These are phyloP conservation scores for Sodiomyces alkalinus DNA, from an alignment of 2,329 filamentous ascomycete species.

Conservation along the genomic window DNA sequence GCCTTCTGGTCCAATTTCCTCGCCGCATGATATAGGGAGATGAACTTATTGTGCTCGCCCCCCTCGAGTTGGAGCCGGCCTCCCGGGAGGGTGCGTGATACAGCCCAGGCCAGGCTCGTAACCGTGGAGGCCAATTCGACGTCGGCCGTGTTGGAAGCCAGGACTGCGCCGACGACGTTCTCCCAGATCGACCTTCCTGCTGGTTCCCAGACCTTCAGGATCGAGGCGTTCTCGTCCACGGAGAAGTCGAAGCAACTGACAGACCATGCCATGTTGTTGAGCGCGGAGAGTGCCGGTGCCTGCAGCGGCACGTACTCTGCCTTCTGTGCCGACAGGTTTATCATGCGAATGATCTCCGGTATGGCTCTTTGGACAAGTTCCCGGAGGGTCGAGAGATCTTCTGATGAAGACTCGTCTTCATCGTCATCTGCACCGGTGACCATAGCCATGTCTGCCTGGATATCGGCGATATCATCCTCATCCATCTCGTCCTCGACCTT, in stretches of 20 bases:
- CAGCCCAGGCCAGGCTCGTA: slow-evolving; percentile 50
- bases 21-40: slow-evolving; percentile 48
- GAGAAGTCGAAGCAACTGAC: slow-evolving; percentile 45
- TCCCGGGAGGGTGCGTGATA: slow-evolving; percentile 37
- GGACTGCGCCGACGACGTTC: slow-evolving; percentile 37
- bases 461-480: slow-evolving; percentile 15
- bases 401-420: slow-evolving; percentile 23
- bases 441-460: slow-evolving; percentile 39
- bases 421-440: slow-evolving; percentile 36
- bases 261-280: slow-evolving; percentile 56
- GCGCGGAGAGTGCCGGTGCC: slow-evolving; percentile 38
- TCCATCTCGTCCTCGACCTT: slow-evolving; percentile 16
- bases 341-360: slow-evolving; percentile 32
- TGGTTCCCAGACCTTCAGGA: slow-evolving; percentile 39
- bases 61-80: slow-evolving; percentile 30
- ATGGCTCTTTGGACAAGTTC: slow-evolving; percentile 28
- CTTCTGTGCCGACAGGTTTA: slow-evolving; percentile 22
- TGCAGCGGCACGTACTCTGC: slow-evolving; percentile 31
- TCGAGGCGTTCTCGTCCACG: slow-evolving; percentile 32
- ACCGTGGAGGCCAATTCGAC: slow-evolving; percentile 45
- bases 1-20: slow-evolving; percentile 16
- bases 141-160: slow-evolving; percentile 46
- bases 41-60: slow-evolving; percentile 47
- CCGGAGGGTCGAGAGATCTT: slow-evolving; percentile 39
- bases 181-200: slow-evolving; percentile 41